A percentile compares a stretch with the other conserved stretches of the same genome.
Conservation (phyloP, 2,329 filamentous ascomycete species). For the Cladosporium sp. region DNA sequence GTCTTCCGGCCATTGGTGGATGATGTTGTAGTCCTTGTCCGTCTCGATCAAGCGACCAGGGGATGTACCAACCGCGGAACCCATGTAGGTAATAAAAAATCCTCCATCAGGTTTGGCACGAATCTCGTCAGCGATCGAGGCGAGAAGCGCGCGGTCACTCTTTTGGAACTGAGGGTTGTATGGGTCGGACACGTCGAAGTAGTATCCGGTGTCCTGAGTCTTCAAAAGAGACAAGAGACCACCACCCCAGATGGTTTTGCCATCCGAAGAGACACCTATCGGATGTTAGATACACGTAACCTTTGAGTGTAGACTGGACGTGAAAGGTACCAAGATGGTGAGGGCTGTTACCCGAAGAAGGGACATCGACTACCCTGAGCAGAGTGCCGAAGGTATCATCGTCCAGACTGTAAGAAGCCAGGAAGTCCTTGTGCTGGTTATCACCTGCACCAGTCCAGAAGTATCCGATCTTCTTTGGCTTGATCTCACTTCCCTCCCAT, state of each 20-base stretch:
- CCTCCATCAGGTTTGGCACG: slow-evolving; percentile 63
- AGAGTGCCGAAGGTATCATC: slow-evolving; percentile 65
- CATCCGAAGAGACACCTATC: slow-evolving; percentile 23
- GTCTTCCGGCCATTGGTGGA: slow-evolving; percentile 63
- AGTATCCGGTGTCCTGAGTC: slow-evolving; percentile 59
- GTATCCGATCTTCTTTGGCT: slow-evolving; percentile 66
- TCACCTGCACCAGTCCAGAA: slow-evolving; percentile 64
- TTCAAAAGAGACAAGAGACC: slow-evolving; percentile 24
- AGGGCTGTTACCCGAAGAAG: slow-evolving; percentile 60
- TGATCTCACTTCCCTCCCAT: slow-evolving; percentile 56
- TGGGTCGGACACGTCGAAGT: slow-evolving; percentile 61
- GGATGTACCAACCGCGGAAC: slow-evolving; percentile 58
- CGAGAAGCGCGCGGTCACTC: slow-evolving; percentile 60
- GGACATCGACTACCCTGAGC: slow-evolving; percentile 59
- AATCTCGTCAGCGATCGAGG: slow-evolving; percentile 63
- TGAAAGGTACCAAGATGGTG: slow-evolving; percentile 51
- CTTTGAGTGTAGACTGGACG: neutral
- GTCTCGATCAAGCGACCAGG: slow-evolving; percentile 63
- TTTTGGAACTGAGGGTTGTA: slow-evolving; percentile 61
- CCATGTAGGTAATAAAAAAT: slow-evolving; percentile 65
- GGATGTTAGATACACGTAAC: neutral
- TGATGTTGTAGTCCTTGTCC: slow-evolving; percentile 59
- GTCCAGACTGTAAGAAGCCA: slow-evolving; percentile 60
- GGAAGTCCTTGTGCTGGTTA: slow-evolving; percentile 59
- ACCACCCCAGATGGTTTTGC: slow-evolving; percentile 25